phyloP scores from a whole-genome alignment of 176 grass and related monocot genomes.

The Oryza rufipogon region DNA sequence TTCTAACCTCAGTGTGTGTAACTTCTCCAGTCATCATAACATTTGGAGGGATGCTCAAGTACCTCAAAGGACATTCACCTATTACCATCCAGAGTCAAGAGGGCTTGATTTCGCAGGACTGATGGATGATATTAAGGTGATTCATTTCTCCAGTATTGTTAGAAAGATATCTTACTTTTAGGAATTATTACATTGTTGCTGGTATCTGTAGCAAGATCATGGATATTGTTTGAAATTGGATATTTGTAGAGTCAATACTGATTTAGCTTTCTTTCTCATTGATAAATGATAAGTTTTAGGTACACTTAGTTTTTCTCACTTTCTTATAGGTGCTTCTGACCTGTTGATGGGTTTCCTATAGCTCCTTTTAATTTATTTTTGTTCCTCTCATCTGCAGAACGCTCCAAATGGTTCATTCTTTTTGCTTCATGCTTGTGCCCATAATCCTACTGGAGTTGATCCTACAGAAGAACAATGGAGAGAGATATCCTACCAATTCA shows the following conservation, averaged over 20 bases:
- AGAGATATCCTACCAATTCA: constrained; percentile 93
- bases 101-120: constrained; percentile 87
- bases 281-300: not conserved
- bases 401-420: constrained; percentile 95
- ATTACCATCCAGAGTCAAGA: constrained; percentile 81
- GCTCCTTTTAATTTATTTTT: constrained; percentile 4
- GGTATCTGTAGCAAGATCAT: constrained; percentile 5
- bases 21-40: constrained; percentile 85
- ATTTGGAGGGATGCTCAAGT: constrained; percentile 94
- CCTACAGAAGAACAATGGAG: constrained; percentile 98
- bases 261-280: not conserved
- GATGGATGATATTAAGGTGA: constrained; percentile 95
- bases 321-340: not conserved
- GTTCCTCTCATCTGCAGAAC: constrained; percentile 56
- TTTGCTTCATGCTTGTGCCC: constrained; percentile 97
- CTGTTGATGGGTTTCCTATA: not conserved
- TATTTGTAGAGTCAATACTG: not conserved
- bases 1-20: constrained; percentile 31
- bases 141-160: constrained; percentile 20
- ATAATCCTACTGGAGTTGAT: constrained; percentile 98
- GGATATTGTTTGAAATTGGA: not conserved
- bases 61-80: constrained; percentile 76
- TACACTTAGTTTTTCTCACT: constrained; percentile 10
- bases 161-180: not conserved
- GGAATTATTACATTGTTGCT: constrained; percentile 26